Evolutionary conservation across 176 grass and related monocot genomes (phyloP).

Genomic region (Avena eriantha): DNA sequence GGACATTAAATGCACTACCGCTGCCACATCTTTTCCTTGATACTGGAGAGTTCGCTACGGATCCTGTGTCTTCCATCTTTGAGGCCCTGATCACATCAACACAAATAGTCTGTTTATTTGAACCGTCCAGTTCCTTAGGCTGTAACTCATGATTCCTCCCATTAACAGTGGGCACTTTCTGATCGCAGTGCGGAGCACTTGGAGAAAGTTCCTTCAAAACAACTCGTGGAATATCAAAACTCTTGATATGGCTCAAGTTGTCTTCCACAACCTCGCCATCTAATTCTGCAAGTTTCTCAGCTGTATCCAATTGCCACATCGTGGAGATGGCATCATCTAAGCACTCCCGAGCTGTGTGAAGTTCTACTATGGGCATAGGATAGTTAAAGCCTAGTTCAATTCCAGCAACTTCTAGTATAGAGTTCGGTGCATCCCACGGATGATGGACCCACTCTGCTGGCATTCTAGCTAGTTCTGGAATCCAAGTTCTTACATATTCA

Average conservation of each 20-base stretch:
- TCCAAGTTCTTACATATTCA: conserved; percentile 91
- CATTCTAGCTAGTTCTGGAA: conserved; percentile 92
- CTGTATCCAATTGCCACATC: conserved; percentile 91
- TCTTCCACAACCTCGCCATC: conserved; percentile 82
- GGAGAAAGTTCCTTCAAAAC: conserved; percentile 65
- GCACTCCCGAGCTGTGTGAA: conserved; percentile 66
- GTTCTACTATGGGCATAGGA: conserved; percentile 79
- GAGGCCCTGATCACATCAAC: conserved; percentile 38
- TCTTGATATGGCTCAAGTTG: conserved; percentile 70
- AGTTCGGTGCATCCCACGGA: conserved; percentile 84
- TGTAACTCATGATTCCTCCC: conserved; percentile 23
- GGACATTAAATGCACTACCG: conserved; percentile 53
- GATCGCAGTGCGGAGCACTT: conserved; percentile 45
- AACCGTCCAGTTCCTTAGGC: conserved; percentile 34
- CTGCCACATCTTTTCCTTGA: conserved; percentile 72
- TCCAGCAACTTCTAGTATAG: conserved; percentile 78
- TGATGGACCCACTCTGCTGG: conserved; percentile 92
- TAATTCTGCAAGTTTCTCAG: conserved; percentile 57
- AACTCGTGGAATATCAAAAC: conserved; percentile 80
- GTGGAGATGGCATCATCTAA: conserved; percentile 81
- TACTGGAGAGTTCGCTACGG: conserved; percentile 65
- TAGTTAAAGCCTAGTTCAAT: conserved; percentile 90
- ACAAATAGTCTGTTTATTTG: conserved; percentile 35
- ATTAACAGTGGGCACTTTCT: conserved; percentile 51
- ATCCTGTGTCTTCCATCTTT: conserved; percentile 51